Evolutionary conservation across 1,284 basidiomycete genomes (phyloP).

Genomic region (Cryptococcus wingfieldii): DNA sequence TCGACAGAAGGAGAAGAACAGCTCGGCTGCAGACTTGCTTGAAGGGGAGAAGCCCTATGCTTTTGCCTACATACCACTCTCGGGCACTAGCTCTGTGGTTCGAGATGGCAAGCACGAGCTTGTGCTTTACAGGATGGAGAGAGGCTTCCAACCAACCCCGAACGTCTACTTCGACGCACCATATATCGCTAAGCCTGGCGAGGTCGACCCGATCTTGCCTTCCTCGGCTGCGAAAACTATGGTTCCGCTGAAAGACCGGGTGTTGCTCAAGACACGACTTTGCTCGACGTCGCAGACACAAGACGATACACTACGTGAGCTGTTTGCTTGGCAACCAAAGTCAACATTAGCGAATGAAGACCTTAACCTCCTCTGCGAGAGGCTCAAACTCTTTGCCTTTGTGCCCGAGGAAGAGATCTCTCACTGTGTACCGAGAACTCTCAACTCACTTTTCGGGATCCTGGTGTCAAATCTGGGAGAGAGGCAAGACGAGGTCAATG

Average conservation of each 20-base stretch:
- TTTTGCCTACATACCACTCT: constrained; percentile 84
- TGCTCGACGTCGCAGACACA: constrained; percentile 93
- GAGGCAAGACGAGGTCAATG: constrained; percentile 66
- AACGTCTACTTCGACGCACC: constrained; percentile 68
- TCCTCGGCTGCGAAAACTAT: constrained; percentile 56
- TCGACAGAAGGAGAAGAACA: constrained; percentile 54
- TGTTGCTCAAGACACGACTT: constrained; percentile 80
- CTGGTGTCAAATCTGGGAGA: constrained; percentile 71
- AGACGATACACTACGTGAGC: constrained; percentile 74
- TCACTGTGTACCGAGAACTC: constrained; percentile 87
- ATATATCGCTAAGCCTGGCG: constrained; percentile 57
- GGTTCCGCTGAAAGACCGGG: constrained; percentile 67
- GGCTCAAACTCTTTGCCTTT: constrained; percentile 83
- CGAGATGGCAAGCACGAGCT: constrained; percentile 87
- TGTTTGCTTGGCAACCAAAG: constrained; percentile 74
- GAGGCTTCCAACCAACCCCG: constrained; percentile 58
- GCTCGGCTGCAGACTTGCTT: constrained; percentile 27
- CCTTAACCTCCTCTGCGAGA: constrained; percentile 61
- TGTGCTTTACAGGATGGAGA: constrained; percentile 74
- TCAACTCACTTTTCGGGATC: constrained; percentile 90
- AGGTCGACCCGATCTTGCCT: constrained; percentile 51
- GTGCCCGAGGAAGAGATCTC: constrained; percentile 90
- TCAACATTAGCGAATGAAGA: constrained; percentile 30
- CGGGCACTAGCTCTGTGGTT: constrained; percentile 71
- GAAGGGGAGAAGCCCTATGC: constrained; percentile 74